phyloP scores from a whole-genome alignment of 306 rosid species.

The Begonia loranthoides region DNA sequence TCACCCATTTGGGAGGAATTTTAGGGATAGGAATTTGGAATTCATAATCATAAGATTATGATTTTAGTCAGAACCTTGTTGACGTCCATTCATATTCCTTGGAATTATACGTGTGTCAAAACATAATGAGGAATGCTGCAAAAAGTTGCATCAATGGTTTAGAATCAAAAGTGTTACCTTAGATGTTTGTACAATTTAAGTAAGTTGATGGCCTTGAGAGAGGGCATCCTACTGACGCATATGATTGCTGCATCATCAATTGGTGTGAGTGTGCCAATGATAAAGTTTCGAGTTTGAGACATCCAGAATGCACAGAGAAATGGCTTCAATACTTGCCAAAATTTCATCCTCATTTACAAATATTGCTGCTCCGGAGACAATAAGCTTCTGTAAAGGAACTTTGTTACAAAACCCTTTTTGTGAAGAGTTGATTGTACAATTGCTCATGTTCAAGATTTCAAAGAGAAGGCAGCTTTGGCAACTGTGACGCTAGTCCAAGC shows the following conservation, averaged over 20 bases:
- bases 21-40: too few species aligned
- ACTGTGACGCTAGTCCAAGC: slow-evolving; percentile 69
- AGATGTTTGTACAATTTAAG: slow-evolving; percentile 55
- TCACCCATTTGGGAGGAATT: too few species aligned
- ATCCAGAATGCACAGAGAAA: slow-evolving; percentile 42
- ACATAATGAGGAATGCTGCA: not conserved
- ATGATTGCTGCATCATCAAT: slow-evolving; percentile 54
- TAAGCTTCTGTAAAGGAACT: slow-evolving; percentile 56
- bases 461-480: slow-evolving; percentile 52
- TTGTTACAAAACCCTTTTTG: slow-evolving; percentile 25
- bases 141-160: slow-evolving; percentile 2
- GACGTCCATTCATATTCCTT: too few species aligned
- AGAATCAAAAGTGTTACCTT: slow-evolving; percentile 36
- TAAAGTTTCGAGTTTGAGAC: slow-evolving; percentile 51
- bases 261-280: slow-evolving; percentile 52
- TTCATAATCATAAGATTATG: too few species aligned
- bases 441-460: slow-evolving; percentile 66
- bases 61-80: too few species aligned
- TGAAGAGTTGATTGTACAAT: slow-evolving; percentile 58
- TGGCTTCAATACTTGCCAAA: slow-evolving; percentile 26
- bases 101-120: slow-evolving; percentile 39
- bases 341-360: slow-evolving; percentile 44
- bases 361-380: slow-evolving; percentile 50
- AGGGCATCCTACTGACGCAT: slow-evolving; percentile 65
- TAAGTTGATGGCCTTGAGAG: slow-evolving; percentile 53